Percentiles rank a stretch among this genome's conserved stretches.
phyloP scores from a whole-genome alignment of 495 filamentous ascomycete genomes.

The Podospora bellae-mahoneyi region DNA sequence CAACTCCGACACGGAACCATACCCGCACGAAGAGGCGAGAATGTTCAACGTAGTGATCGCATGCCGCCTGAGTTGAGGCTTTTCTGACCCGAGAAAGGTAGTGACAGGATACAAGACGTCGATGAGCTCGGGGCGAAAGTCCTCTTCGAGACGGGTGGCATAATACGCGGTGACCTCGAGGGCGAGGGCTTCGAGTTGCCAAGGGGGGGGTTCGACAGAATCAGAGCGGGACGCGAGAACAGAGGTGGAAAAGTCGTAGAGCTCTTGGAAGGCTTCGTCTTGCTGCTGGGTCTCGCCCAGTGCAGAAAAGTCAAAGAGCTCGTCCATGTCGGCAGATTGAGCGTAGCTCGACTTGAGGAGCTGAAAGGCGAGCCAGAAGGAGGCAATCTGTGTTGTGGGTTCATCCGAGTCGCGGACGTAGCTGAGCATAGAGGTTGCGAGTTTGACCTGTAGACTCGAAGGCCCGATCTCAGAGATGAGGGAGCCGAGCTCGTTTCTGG shows the following conservation, averaged over 20 bases:
- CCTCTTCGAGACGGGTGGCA: constrained; percentile 59
- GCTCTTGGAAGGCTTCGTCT: constrained; percentile 63
- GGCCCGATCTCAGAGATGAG: constrained; percentile 48
- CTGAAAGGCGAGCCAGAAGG: constrained; percentile 78
- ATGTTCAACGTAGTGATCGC: constrained; percentile 81
- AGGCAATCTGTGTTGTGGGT: constrained; percentile 58
- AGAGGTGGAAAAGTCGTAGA: constrained; percentile 73
- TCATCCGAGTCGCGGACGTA: constrained; percentile 51
- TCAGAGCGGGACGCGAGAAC: constrained; percentile 55
- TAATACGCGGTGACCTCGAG: constrained; percentile 72
- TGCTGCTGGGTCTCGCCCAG: constrained; percentile 42
- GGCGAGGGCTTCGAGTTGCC: constrained; percentile 67
- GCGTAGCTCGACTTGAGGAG: constrained; percentile 56
- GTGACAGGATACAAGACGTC: constrained; percentile 88
- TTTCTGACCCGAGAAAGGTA: constrained; percentile 74
- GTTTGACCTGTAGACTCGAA: constrained; percentile 38
- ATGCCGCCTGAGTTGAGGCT: constrained; percentile 67
- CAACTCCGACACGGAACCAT: constrained; percentile 67
- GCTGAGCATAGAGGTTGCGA: constrained; percentile 58
- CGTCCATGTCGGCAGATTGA: constrained; percentile 56
- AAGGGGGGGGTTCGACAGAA: constrained; percentile 59
- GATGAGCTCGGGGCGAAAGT: constrained; percentile 81
- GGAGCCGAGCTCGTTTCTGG: constrained; percentile 49
- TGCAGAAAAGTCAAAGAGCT: constrained; percentile 58
- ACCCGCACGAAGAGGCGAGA: constrained; percentile 71